These are phyloP conservation scores for Kregervanrija pseudodelftensis DNA, from an alignment of 805 yeast species.

Conservation along the genomic window DNA sequence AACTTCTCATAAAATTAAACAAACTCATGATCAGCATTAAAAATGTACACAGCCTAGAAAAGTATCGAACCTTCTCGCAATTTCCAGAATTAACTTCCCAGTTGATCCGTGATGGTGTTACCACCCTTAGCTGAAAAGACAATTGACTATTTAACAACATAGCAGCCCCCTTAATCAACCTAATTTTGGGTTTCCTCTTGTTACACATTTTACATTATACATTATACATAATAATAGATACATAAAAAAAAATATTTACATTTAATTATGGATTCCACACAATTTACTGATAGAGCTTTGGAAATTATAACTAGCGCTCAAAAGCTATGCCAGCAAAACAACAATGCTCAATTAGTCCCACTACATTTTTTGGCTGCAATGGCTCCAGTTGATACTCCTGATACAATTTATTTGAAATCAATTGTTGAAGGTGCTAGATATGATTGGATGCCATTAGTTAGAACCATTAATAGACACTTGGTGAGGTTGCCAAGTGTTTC, in stretches of 20 bases:
- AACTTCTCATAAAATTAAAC: too few species aligned
- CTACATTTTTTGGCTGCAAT: conserved; percentile 88
- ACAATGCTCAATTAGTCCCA: conserved; percentile 81
- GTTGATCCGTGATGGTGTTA: too few species aligned
- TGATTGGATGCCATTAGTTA: conserved; percentile 76
- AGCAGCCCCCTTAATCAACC: not conserved
- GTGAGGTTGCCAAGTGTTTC: conserved; percentile 81
- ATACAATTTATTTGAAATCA: conserved; percentile 66
- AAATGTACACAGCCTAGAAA: too few species aligned
- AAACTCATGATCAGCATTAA: too few species aligned
- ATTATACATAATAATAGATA: conserved; percentile 2
- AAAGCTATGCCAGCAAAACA: conserved; percentile 75
- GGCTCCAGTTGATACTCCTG: conserved; percentile 51
- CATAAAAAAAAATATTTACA: not conserved
- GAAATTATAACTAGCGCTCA: conserved; percentile 72
- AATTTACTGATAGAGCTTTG: conserved; percentile 91
- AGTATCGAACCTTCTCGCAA: too few species aligned
- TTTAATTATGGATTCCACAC: conserved; percentile 51
- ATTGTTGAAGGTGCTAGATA: conserved; percentile 79
- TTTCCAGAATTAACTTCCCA: too few species aligned
- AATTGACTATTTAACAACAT: too few species aligned
- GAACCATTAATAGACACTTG: conserved; percentile 71
- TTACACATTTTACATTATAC: not conserved
- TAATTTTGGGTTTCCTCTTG: not conserved
- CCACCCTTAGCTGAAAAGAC: too few species aligned